Conservation (phyloP, 352 stramenopile genomes). For the Bremia lactucae region DNA sequence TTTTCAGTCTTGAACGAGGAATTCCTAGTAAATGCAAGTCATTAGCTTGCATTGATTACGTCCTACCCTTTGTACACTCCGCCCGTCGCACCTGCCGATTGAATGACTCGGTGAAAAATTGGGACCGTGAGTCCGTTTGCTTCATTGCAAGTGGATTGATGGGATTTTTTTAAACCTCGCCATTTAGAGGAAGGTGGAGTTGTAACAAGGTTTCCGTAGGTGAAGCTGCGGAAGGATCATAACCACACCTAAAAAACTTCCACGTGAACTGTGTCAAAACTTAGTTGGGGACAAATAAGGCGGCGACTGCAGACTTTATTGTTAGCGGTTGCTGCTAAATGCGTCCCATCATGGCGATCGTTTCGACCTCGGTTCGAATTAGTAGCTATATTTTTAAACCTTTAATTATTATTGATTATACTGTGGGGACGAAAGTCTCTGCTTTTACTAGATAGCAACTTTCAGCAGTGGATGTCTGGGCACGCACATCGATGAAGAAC, state of each 20-base stretch:
- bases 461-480: slow-evolving; percentile 38
- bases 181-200: slow-evolving; percentile 12
- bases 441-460: slow-evolving; percentile 66
- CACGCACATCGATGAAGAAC: slow-evolving; percentile 86
- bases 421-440: slow-evolving; percentile 27
- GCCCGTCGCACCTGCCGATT: slow-evolving; percentile 11
- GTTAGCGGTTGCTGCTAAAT: no score
- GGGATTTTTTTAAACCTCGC: slow-evolving; percentile 8
- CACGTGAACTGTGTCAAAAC: no score
- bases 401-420: slow-evolving; percentile 12
- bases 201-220: slow-evolving; percentile 12
- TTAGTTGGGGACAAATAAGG: no score
- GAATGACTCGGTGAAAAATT: slow-evolving; percentile 18
- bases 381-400: slow-evolving; percentile 30
- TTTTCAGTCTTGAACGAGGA: slow-evolving; percentile 7
- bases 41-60: slow-evolving; percentile 13
- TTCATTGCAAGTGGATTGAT: slow-evolving; percentile 12
- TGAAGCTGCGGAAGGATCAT: slow-evolving; percentile 21
- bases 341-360: not conserved
- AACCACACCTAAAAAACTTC: no score
- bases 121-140: slow-evolving; percentile 11
- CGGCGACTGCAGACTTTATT: no score
- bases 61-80: slow-evolving; percentile 13
- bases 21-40: slow-evolving; percentile 12
- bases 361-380: slow-evolving; percentile 1